These are phyloP conservation scores for Phoma sp. DNA, from an alignment of 2,329 filamentous ascomycete species.

Conservation along the genomic window DNA sequence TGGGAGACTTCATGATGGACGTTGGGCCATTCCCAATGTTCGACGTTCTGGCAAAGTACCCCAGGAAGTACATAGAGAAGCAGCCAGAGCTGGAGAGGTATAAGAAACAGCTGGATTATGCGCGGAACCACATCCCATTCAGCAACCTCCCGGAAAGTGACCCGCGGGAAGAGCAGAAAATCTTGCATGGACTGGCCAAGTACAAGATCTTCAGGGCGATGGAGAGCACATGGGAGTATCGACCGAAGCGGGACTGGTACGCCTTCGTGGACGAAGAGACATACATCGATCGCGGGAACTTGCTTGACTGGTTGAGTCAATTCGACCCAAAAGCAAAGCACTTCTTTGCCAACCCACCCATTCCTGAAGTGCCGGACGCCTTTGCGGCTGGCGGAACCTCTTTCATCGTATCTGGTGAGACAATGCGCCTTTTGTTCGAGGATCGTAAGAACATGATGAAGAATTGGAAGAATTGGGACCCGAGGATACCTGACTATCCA, in stretches of 20 bases:
- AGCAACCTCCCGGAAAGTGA: slow-evolving; percentile 27
- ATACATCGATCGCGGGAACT: slow-evolving; percentile 60
- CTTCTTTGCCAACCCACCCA: slow-evolving; percentile 58
- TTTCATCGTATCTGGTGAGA: slow-evolving; percentile 58
- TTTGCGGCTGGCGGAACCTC: slow-evolving; percentile 62
- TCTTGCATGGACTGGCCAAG: slow-evolving; percentile 39
- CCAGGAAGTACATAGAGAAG: slow-evolving; percentile 31
- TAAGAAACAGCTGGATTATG: slow-evolving; percentile 39
- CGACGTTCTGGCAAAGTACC: slow-evolving; percentile 46
- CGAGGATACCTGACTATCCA: slow-evolving; percentile 55
- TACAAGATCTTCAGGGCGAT: slow-evolving; percentile 50
- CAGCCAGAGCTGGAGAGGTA: slow-evolving; percentile 48
- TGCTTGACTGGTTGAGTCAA: slow-evolving; percentile 59
- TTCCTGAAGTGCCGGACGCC: slow-evolving; percentile 40
- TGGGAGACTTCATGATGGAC: slow-evolving; percentile 47
- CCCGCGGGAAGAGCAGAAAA: slow-evolving; percentile 26
- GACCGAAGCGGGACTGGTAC: slow-evolving; percentile 62
- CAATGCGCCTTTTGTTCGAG: slow-evolving; percentile 51
- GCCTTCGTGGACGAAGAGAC: slow-evolving; percentile 66
- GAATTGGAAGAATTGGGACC: slow-evolving; percentile 55
- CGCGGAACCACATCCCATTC: slow-evolving; percentile 37
- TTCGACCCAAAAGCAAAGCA: slow-evolving; percentile 56
- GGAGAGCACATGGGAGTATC: slow-evolving; percentile 41
- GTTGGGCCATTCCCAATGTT: slow-evolving; percentile 43
- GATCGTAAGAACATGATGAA: slow-evolving; percentile 51